These are phyloP conservation scores for Patellifolia procumbens DNA, from an alignment of 179 eudicot genomes.

Conservation along the genomic window DNA sequence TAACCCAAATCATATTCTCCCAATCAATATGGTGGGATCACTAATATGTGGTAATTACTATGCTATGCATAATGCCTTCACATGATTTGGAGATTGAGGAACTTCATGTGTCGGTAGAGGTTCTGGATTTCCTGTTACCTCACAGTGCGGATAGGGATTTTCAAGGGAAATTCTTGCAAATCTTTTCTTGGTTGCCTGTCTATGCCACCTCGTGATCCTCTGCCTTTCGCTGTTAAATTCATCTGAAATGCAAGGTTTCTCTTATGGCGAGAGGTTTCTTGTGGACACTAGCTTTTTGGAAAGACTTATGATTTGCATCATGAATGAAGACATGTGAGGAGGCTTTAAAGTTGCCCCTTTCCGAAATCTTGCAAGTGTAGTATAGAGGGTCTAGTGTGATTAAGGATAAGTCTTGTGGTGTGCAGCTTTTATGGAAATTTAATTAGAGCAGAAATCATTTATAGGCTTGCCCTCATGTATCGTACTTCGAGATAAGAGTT, in stretches of 20 bases:
- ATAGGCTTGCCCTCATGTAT: not conserved
- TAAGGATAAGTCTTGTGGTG: not conserved
- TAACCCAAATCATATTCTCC: too few species aligned
- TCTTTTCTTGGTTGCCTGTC: not conserved
- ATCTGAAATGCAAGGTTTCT: not conserved
- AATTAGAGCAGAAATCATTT: not conserved
- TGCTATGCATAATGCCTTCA: not conserved
- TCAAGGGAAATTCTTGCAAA: not conserved
- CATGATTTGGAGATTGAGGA: not conserved
- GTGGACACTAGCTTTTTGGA: not conserved
- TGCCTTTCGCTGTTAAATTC: not conserved
- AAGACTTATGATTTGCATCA: not conserved
- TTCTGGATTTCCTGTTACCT: not conserved
- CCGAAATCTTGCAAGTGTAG: not conserved
- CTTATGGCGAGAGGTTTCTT: not conserved
- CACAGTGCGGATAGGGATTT: not conserved
- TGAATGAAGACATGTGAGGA: too few species aligned
- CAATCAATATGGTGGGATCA: too few species aligned
- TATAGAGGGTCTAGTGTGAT: not conserved
- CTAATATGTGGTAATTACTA: not conserved
- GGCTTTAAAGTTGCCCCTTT: not conserved
- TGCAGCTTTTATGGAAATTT: not conserved
- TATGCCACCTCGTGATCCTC: not conserved
- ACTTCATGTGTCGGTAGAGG: not conserved
- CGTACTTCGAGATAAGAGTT: not conserved